Evolutionary conservation across 805 yeast genomes (phyloP).

Genomic region (Candida odintsovae): DNA sequence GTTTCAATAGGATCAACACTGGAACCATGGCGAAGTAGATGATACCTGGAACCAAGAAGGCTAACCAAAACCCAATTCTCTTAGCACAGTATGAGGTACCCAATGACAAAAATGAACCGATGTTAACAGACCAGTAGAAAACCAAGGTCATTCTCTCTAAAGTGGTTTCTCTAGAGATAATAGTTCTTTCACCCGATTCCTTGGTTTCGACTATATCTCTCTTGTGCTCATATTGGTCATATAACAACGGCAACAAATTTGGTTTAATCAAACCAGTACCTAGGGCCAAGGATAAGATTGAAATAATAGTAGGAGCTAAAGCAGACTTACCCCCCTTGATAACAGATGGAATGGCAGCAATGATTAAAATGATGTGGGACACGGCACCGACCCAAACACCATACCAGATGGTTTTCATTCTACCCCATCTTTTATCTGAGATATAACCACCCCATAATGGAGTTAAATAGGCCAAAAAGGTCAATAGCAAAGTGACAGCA

Average conservation of each 20-base stretch:
- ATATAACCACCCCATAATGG: constrained; percentile 74
- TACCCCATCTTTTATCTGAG: constrained; percentile 72
- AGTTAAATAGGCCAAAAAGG: constrained; percentile 77
- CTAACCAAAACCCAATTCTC: constrained; percentile 66
- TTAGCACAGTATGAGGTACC: constrained; percentile 72
- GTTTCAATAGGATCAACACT: constrained; percentile 33
- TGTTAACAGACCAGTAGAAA: constrained; percentile 70
- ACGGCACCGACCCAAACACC: constrained; percentile 53
- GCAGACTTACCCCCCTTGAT: constrained; percentile 40
- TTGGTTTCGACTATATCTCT: constrained; percentile 53
- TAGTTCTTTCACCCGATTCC: constrained; percentile 60
- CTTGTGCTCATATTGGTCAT: constrained; percentile 64
- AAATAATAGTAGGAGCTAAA: constrained; percentile 50
- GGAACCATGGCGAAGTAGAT: constrained; percentile 48
- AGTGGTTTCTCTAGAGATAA: constrained; percentile 64
- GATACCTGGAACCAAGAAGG: constrained; percentile 64
- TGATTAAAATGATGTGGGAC: constrained; percentile 59
- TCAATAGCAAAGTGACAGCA: constrained; percentile 68
- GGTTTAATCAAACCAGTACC: constrained; percentile 83
- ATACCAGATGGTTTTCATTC: constrained; percentile 59
- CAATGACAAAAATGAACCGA: constrained; percentile 69
- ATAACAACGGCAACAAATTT: constrained; percentile 63
- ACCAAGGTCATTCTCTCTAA: constrained; percentile 70
- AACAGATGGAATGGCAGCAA: constrained; percentile 59
- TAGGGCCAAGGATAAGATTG: constrained; percentile 50